A percentile compares a stretch with the other conserved stretches of the same genome.
phyloP scores from a whole-genome alignment of 352 stramenopile genomes.

The Aphanomyces cochlioides region DNA sequence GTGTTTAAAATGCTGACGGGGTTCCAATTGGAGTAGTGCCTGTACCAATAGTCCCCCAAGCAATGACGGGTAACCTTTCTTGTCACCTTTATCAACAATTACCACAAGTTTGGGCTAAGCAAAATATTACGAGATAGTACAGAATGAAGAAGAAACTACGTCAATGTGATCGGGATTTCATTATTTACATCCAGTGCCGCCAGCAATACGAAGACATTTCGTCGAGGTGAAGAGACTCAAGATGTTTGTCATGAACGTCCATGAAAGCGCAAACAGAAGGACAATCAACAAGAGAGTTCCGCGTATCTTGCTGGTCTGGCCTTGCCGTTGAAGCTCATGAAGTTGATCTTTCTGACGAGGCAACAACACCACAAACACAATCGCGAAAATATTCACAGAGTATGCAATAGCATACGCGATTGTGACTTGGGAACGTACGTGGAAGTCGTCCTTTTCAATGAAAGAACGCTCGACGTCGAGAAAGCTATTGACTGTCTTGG shows the following conservation, averaged over 20 bases:
- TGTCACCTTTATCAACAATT: too few relatives aligned
- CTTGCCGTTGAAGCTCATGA: constrained; percentile 42
- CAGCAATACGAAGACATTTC: constrained; percentile 36
- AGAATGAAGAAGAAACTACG: too few relatives aligned
- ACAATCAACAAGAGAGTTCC: constrained; percentile 32
- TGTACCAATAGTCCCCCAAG: too few relatives aligned
- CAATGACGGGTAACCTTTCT: too few relatives aligned
- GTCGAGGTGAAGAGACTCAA: constrained; percentile 43
- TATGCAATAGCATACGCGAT: constrained; percentile 62
- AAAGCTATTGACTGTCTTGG: constrained; percentile 50
- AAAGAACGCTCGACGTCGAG: constrained; percentile 54
- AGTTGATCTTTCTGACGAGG: constrained; percentile 51
- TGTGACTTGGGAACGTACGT: constrained; percentile 38
- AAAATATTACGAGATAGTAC: too few relatives aligned
- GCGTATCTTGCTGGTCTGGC: constrained; percentile 37
- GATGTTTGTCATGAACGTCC: constrained; percentile 47
- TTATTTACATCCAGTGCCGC: constrained; percentile 31
- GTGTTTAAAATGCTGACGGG: too few relatives aligned
- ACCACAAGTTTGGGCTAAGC: too few relatives aligned
- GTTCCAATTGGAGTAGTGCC: too few relatives aligned
- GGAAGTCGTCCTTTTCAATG: constrained; percentile 35
- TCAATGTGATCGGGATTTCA: too few relatives aligned
- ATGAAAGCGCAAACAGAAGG: constrained; percentile 33
- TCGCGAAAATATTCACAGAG: constrained; percentile 43
- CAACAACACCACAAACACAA: constrained; percentile 47